Evolutionary conservation across 2,329 filamentous ascomycete species (phyloP).

Genomic region (Colletotrichum echinochloae): DNA sequence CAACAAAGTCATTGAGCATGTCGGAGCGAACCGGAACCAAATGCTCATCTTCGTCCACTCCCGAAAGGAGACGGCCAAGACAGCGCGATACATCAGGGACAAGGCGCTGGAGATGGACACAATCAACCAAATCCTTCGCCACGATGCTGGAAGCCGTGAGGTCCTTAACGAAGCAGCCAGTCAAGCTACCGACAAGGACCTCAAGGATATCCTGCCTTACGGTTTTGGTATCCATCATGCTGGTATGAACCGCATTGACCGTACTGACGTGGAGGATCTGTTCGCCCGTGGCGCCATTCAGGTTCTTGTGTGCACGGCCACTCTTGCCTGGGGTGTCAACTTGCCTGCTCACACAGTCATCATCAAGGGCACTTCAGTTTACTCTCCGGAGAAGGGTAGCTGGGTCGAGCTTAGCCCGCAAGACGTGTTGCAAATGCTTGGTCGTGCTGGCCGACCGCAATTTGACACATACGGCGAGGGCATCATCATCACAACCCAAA

Average conservation of each 20-base stretch:
- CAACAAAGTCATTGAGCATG: slow-evolving; percentile 96
- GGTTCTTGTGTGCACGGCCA: slow-evolving; percentile 96
- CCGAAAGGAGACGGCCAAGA: slow-evolving; percentile 97
- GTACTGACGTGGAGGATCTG: slow-evolving; percentile 93
- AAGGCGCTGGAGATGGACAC: slow-evolving; percentile 98
- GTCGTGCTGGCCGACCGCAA: slow-evolving; percentile 94
- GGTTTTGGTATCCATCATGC: slow-evolving; percentile 99
- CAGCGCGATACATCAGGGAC: slow-evolving; percentile 94
- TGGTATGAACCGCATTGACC: slow-evolving; percentile 95
- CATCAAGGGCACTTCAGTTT: slow-evolving; percentile 98
- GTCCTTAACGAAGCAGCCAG: slow-evolving; percentile 88
- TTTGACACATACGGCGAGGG: slow-evolving; percentile 98
- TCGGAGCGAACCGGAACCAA: slow-evolving; percentile 91
- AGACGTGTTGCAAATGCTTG: slow-evolving; percentile 98
- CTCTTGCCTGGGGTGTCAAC: slow-evolving; percentile 99
- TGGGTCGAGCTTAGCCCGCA: slow-evolving; percentile 98
- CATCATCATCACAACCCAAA: slow-evolving; percentile 97
- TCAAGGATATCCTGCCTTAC: slow-evolving; percentile 95
- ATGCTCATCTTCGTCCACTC: slow-evolving; percentile 99
- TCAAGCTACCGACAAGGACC: slow-evolving; percentile 83
- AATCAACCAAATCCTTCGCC: slow-evolving; percentile 93
- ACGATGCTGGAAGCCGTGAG: slow-evolving; percentile 91
- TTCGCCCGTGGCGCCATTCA: slow-evolving; percentile 93
- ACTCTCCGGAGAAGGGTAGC: slow-evolving; percentile 97
- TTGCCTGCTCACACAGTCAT: slow-evolving; percentile 97